Conservation (phyloP, 2,329 filamentous ascomycete species). For the Calonectria ilicicola region DNA sequence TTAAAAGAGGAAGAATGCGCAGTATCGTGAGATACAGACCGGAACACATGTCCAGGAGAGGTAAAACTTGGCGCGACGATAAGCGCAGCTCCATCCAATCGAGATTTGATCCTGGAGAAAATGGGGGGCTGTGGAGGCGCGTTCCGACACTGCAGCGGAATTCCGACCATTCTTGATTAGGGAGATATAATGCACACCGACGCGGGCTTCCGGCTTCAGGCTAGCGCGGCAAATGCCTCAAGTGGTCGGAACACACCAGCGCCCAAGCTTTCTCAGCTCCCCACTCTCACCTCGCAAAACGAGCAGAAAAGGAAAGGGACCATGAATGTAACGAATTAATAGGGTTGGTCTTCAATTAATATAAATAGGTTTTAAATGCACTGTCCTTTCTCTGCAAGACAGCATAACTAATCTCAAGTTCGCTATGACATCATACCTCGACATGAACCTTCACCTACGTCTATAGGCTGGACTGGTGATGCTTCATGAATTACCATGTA, state of each 20-base stretch:
- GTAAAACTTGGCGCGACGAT: neutral
- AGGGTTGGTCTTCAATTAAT: too few relatives aligned
- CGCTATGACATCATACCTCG: neutral
- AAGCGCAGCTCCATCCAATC: neutral
- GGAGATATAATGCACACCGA: neutral
- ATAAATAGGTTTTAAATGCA: too few relatives aligned
- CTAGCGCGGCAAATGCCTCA: neutral
- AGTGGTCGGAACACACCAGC: neutral
- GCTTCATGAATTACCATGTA: neutral
- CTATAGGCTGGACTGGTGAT: neutral
- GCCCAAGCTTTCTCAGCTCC: too few relatives aligned
- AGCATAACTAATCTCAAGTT: neutral
- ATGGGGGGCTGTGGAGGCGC: neutral
- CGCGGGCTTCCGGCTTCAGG: neutral
- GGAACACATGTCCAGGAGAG: slow-evolving; percentile 2
- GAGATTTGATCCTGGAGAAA: slow-evolving; percentile 5
- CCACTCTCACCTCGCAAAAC: too few relatives aligned
- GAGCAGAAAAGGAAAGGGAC: too few relatives aligned
- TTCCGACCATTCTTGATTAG: slow-evolving; percentile 4
- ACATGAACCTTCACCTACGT: neutral
- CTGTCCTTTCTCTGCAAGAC: too few relatives aligned
- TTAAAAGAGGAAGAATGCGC: neutral
- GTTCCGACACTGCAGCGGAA: neutral
- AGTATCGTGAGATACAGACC: neutral
- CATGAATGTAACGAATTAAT: too few relatives aligned